A percentile compares a stretch with the other conserved stretches of the same genome.
phyloP scores from a whole-genome alignment of 805 yeast species.

The Saccharomycopsis javanensis region DNA sequence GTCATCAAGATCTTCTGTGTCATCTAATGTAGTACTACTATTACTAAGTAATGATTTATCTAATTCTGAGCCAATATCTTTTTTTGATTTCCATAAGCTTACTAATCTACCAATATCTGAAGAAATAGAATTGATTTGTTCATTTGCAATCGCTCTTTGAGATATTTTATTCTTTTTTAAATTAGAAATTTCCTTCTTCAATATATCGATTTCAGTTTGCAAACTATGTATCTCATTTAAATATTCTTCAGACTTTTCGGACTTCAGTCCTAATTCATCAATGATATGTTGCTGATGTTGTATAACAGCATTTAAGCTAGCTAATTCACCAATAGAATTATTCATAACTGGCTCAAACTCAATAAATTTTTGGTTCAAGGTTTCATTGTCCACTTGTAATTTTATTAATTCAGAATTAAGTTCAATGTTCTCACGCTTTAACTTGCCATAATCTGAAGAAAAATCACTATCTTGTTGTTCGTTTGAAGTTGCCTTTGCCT shows the following conservation, averaged over 20 bases:
- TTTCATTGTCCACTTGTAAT: slow-evolving; percentile 37
- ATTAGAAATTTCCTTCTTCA: slow-evolving; percentile 36
- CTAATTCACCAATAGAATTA: slow-evolving; percentile 42
- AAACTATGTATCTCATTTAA: slow-evolving; percentile 39
- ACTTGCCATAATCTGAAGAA: slow-evolving; percentile 28
- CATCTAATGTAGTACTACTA: slow-evolving; percentile 1
- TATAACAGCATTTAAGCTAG: slow-evolving; percentile 44
- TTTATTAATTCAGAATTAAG: slow-evolving; percentile 36
- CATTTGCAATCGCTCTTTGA: slow-evolving; percentile 12
- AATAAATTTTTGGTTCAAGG: slow-evolving; percentile 31
- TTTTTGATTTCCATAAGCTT: slow-evolving; percentile 14
- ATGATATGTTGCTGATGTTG: slow-evolving; percentile 43
- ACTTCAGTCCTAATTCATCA: slow-evolving; percentile 30
- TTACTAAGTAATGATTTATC: slow-evolving; percentile 15
- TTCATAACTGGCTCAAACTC: slow-evolving; percentile 45
- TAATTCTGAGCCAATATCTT: slow-evolving; percentile 13
- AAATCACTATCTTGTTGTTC: not conserved
- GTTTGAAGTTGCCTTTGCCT: not conserved
- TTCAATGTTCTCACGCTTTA: slow-evolving; percentile 36
- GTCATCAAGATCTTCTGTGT: slow-evolving; percentile 18
- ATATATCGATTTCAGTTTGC: slow-evolving; percentile 35
- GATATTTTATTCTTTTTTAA: slow-evolving; percentile 28
- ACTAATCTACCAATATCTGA: slow-evolving; percentile 15
- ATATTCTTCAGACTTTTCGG: slow-evolving; percentile 36
- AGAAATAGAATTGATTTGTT: slow-evolving; percentile 15